Evolutionary conservation across 176 grass and related monocot species (phyloP), one percentile per base, ranked within the genome.

Genomic region (Chloris gayana): DNA sequence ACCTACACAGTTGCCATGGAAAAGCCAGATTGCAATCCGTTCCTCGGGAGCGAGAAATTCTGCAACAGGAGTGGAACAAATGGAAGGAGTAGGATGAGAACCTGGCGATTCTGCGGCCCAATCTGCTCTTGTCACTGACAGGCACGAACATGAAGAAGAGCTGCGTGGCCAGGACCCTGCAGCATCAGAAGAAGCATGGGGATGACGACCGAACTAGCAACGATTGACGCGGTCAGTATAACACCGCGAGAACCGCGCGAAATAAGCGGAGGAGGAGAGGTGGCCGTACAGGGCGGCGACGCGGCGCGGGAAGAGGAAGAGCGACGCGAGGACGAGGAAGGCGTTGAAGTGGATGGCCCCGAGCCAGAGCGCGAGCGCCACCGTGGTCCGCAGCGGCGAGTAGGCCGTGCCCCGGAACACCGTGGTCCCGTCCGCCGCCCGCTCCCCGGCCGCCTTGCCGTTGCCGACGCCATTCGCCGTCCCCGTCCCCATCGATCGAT

Each of bases 301-400:
- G 90, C 88, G 90, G 86, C 77, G 33, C 10, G 95, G 86, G 77
- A 98, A 79, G 88, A 98, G 56, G 85, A 98, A 91, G 81, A 95
- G 74, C 65, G 85, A 85, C 44, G 74, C 71, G 38, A 98, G 75
- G 59, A 93, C 60, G 39, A 98, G 84, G 76, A 88, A 85, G 53
- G 84, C 90, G 84, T 93, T 92, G 84, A 95, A 79, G 88, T 98
- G 90, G 90, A 98, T 93, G 78, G 60, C 67, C 30, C 96, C 96
- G 13, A 98, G 90, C 95, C 96, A 98, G 51, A 98, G 73, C 77
- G 90, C 88, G 38, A 98, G 92, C 59, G 92, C 92, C 31, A 82
- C 14, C 39, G 78, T 87, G 77, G 90, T 98, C 17, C 66, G 81
- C 54, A 93, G 27, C 64, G 37, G 81, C 83, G 95, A 79, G 85